Conservation (phyloP, 2,329 filamentous ascomycete species). For the Paracorniculantispora psalliotae region DNA sequence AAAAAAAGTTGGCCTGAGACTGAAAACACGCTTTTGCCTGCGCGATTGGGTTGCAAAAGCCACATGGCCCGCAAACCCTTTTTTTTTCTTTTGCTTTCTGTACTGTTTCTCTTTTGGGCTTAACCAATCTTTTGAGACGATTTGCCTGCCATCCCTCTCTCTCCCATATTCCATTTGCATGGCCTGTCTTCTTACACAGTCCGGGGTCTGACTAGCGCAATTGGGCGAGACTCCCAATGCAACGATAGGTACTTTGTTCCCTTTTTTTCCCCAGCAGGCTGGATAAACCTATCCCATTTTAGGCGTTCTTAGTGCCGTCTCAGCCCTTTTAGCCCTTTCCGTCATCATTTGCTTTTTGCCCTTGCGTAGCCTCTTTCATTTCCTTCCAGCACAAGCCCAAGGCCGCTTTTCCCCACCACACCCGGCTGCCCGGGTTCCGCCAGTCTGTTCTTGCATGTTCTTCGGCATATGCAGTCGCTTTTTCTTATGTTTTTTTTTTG, state of each 20-base stretch:
- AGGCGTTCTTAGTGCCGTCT: conserved; percentile 17
- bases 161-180: neutral
- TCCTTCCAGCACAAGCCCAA: conserved; percentile 6
- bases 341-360: too few relatives aligned
- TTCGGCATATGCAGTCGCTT: conserved; percentile 36
- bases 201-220: neutral
- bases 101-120: neutral
- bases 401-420: neutral
- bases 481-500: conserved; percentile 19
- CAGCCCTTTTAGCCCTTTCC: conserved; percentile 23
- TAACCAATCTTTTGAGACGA: neutral
- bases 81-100: neutral
- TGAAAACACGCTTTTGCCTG: neutral
- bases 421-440: neutral
- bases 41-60: neutral
- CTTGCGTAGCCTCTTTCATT: conserved; percentile 13
- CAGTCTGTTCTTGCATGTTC: conserved; percentile 18
- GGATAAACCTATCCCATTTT: conserved; percentile 5
- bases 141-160: neutral
- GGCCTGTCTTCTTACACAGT: neutral
- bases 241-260: neutral
- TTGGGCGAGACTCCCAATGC: neutral
- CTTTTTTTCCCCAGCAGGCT: neutral
- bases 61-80: neutral
- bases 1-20: neutral